phyloP scores from a whole-genome alignment of 768 basidiomycete genomes.

The Termitomyces sp. region DNA sequence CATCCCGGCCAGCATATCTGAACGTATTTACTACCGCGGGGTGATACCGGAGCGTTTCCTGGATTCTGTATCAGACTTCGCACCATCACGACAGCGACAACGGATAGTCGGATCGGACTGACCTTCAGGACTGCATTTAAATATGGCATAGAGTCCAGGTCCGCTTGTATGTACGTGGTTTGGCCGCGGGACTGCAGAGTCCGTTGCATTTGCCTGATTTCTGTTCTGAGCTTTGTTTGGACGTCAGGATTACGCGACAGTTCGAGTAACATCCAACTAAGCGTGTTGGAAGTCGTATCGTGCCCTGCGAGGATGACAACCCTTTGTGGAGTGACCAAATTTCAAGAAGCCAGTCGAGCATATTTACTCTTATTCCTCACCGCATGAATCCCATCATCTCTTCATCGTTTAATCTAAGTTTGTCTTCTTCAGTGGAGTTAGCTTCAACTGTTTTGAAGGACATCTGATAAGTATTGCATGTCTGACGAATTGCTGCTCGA shows the following conservation, averaged over 20 bases:
- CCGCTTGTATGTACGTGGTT: slow-evolving; percentile 29
- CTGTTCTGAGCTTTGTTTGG: slow-evolving; percentile 56
- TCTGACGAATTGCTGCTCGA: not conserved
- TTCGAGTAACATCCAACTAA: slow-evolving; percentile 59
- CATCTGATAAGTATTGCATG: not conserved
- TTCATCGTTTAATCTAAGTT: slow-evolving; percentile 38
- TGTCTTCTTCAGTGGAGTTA: slow-evolving; percentile 42
- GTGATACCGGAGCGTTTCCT: slow-evolving; percentile 44
- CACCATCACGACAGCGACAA: not conserved
- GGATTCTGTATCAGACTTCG: not conserved
- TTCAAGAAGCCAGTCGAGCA: not conserved
- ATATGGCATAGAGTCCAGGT: slow-evolving; percentile 48
- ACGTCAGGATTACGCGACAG: slow-evolving; percentile 51
- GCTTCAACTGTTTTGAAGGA: slow-evolving; percentile 38
- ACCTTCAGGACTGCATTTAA: slow-evolving; percentile 41
- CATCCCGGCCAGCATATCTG: slow-evolving; percentile 42
- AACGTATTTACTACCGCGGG: slow-evolving; percentile 28
- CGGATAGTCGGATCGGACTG: not conserved
- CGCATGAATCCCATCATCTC: slow-evolving; percentile 46
- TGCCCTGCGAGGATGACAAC: slow-evolving; percentile 48
- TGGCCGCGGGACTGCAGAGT: slow-evolving; percentile 30
- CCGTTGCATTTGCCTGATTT: slow-evolving; percentile 40
- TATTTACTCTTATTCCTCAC: slow-evolving; percentile 41
- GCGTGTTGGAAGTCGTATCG: slow-evolving; percentile 53
- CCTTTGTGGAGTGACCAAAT: slow-evolving; percentile 34